Base-by-base conservation (phyloP, 2,329 filamentous ascomycete genomes). In the Aspergillus caelatus region DNA sequence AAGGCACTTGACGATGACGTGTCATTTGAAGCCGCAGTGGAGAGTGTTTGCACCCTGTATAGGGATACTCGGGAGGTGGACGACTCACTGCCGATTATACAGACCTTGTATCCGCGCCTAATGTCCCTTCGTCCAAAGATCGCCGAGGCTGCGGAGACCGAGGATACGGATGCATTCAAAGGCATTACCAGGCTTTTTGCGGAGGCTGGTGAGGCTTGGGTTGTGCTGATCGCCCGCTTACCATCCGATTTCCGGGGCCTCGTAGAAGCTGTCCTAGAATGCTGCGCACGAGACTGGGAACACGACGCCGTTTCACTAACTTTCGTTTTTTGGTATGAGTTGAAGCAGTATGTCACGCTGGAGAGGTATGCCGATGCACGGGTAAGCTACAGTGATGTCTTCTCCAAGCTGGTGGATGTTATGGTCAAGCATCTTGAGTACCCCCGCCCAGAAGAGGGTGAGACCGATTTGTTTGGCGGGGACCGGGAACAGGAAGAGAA, bases 321-420 rank as follows among this genome's bases (percentile, higher is more conserved):
- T 0, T 99, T 99, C 79, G 89, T 88, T 69, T 98, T 99, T 81
- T 99, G 95, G 95, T 98, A 96, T 76, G 95, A 99, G 75, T 85
- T 99, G 54, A 99, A 99, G 83, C 93, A 97, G 77, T 97, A 96
- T 76, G 84, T 99, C 55, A 93, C 94, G 1, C 80, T 99, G 59
- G 94, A 98, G 41, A 90, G 90, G 69, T 99, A 97, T 75, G 91
- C 92, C 58, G 86, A 93, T 71, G 91, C 94, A 46, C 88, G 94
- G 58, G 78, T 93, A 67, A 85, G 91, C 71, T 87, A 93, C 61
- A 84, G 92, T 41, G 92, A 96, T 68, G 82, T 97, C 54, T 99
- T 93, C 78, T 91, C 93, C 2, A 91, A 91, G 74, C 84, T 99
- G 45, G 94, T 99, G 63, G 94, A 98, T 74, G 89, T 98, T 68